These are phyloP conservation scores for Suhomyces anneliseae DNA, from an alignment of 1,139 yeast genomes.

Conservation along the genomic window DNA sequence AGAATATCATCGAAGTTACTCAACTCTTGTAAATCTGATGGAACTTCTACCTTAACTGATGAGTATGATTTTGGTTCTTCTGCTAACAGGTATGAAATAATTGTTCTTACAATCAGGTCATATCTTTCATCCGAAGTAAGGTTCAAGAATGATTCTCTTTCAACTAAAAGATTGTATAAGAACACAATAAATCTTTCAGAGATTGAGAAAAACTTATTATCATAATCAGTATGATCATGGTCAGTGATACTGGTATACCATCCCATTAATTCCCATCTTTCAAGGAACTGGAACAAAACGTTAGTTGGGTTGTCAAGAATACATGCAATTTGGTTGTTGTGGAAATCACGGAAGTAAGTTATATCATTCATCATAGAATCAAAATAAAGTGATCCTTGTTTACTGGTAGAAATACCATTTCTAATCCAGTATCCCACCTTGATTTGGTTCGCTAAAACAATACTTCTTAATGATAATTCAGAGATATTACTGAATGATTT, in stretches of 20 bases:
- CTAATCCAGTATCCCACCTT: slow-evolving; percentile 87
- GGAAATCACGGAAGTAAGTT: slow-evolving; percentile 50
- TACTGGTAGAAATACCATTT: slow-evolving; percentile 60
- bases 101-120: slow-evolving; percentile 28
- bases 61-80: slow-evolving; percentile 58
- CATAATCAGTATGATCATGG: slow-evolving; percentile 49
- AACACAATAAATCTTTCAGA: slow-evolving; percentile 56
- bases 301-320: slow-evolving; percentile 45
- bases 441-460: slow-evolving; percentile 73
- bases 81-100: slow-evolving; percentile 50
- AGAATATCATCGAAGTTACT: slow-evolving; percentile 39
- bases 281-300: slow-evolving; percentile 49
- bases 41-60: slow-evolving; percentile 39
- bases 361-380: slow-evolving; percentile 37
- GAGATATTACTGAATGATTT: slow-evolving; percentile 44
- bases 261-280: slow-evolving; percentile 58
- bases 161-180: slow-evolving; percentile 56
- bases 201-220: slow-evolving; percentile 54
- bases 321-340: slow-evolving; percentile 55
- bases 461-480: slow-evolving; percentile 58
- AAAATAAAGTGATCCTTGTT: slow-evolving; percentile 43
- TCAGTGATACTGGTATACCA: slow-evolving; percentile 50
- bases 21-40: slow-evolving; percentile 34
- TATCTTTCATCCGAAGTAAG: slow-evolving; percentile 25
- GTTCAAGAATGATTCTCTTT: slow-evolving; percentile 48